Base-by-base conservation (phyloP, 2,329 filamentous ascomycete genomes). In the Aplosporella prunicola region DNA sequence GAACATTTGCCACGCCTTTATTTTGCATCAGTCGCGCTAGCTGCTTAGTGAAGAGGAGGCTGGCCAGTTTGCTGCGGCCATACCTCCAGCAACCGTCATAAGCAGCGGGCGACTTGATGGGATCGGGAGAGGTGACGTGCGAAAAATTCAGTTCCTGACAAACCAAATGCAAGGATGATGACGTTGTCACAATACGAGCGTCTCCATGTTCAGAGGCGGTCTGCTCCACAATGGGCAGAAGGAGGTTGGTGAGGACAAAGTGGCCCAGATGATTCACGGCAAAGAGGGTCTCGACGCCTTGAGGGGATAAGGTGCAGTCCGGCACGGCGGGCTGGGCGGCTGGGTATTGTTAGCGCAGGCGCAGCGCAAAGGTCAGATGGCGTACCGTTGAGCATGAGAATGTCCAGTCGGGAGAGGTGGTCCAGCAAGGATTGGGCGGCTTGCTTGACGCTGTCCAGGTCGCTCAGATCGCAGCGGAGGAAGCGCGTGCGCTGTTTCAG, bases 1-100 rank as follows among this genome's bases (percentile, higher is more conserved):
- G 58, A 13, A 59, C 49, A 10, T 47, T 40, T 5, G 43, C 41
- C n/a, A 50, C 45, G 11, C 42, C 40, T 25, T 39, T 42, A 15
- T 44, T 42, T 9, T 42, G 32, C 2, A 59, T 47, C 17, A 48
- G 44, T 5, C 45, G 42, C 14, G 43, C 46, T 3, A 60, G 47
- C 32, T 58, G 52, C 20, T 50, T 45, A 2, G 47, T 48, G 35
- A 57, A 56, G 5, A 60, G 51, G 20, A 59, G 53, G 20, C 53
- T 53, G 2, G 47, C 56, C 5, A 60, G 42, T 39, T 60, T 59
- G 27, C 50, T 51, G 13, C 56, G 52, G 0, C 34, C 51, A 44
- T 60, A 60, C 8, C 53, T 48, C 52, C 50, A 58, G 16, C 48
- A 32, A 5, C 44, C 45, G 41, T 60, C 52, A 8, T 47, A 25